Evolutionary conservation across 805 yeast genomes (phyloP), one percentile per base, ranked within the genome.

Genomic region (Candida multigemmis): DNA sequence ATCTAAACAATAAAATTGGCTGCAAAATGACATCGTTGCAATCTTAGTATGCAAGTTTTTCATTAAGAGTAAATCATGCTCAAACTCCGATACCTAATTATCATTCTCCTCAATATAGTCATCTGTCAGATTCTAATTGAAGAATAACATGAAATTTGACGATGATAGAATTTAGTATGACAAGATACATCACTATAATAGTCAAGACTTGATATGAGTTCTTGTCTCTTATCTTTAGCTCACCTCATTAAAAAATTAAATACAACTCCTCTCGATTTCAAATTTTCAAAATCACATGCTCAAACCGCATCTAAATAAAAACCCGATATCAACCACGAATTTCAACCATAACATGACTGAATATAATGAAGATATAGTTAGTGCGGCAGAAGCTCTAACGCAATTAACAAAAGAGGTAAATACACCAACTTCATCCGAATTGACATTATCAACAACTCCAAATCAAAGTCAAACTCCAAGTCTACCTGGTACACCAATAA

Each of bases 351-450:
- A 21, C 25, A 7, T 22, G 19, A 22, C 14, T 10, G 25, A 19
- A 4, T 27, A 20, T 27, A 51, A 45, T 22, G 33, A 34, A 13
- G 61, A 53, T 17, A 27, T 56, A 21, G 59, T 57, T 6, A 40
- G 50, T 6, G 64, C 65, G 1, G 68, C 68, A 7, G 62, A 60
- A 30, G 65, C 60, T 2, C 46, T 62, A 24, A 52, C 68, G 6
- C 51, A 50, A 30, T 48, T 61, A 23, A 57, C 52, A 3, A 30
- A 35, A 4, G 25, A 39, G 7, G 26, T 35, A 6, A 36, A 37
- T n/a, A 36, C 37, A 2, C 23, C 38, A 6, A 24, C 25, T 12
- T 12, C 32, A 9, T 19, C 30, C 12, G 16, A 30, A 22, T n/a
- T 16, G 26, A 19, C 21, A 22, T 16, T 12, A 23, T n/a, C n/a